A percentile compares a stretch with the other conserved stretches of the same genome.
phyloP scores from a whole-genome alignment of 2,329 filamentous ascomycete genomes.

The Orbilia oligospora region DNA sequence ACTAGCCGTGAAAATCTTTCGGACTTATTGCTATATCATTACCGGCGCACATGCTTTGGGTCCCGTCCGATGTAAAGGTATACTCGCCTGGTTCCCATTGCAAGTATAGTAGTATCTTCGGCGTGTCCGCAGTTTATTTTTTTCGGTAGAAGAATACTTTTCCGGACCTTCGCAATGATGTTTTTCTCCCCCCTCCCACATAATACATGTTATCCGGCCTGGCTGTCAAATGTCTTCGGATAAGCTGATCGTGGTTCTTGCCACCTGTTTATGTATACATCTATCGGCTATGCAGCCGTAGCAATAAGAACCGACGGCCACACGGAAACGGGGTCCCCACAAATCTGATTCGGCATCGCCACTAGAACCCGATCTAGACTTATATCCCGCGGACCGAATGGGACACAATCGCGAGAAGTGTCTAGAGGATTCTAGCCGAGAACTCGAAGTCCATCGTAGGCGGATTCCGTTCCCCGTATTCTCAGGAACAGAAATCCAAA shows the following conservation, averaged over 20 bases:
- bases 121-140: slow-evolving; percentile 5
- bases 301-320: slow-evolving; percentile 33
- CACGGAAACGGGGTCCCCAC: slow-evolving; percentile 55
- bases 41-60: slow-evolving; percentile 29
- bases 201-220: slow-evolving; percentile 36
- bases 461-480: slow-evolving; percentile 6
- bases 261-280: slow-evolving; percentile 9
- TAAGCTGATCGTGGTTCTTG: slow-evolving; percentile 43
- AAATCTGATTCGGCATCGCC: slow-evolving; percentile 43
- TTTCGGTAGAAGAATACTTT: slow-evolving; percentile 38
- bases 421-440: slow-evolving; percentile 23
- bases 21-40: slow-evolving; percentile 23
- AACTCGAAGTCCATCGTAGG: slow-evolving; percentile 6
- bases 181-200: neutral
- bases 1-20: slow-evolving; percentile 21
- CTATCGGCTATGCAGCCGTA: slow-evolving; percentile 34
- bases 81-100: neutral
- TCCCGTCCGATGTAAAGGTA: slow-evolving; percentile 18
- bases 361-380: slow-evolving; percentile 34
- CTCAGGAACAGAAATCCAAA: slow-evolving; percentile 9
- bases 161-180: slow-evolving; percentile 36
- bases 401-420: slow-evolving; percentile 29
- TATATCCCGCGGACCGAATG: slow-evolving; percentile 39
- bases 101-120: slow-evolving; percentile 18
- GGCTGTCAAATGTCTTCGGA: slow-evolving; percentile 28